Evolutionary conservation across 768 basidiomycete species (phyloP).

Genomic region (Hemileccinum impolitum): DNA sequence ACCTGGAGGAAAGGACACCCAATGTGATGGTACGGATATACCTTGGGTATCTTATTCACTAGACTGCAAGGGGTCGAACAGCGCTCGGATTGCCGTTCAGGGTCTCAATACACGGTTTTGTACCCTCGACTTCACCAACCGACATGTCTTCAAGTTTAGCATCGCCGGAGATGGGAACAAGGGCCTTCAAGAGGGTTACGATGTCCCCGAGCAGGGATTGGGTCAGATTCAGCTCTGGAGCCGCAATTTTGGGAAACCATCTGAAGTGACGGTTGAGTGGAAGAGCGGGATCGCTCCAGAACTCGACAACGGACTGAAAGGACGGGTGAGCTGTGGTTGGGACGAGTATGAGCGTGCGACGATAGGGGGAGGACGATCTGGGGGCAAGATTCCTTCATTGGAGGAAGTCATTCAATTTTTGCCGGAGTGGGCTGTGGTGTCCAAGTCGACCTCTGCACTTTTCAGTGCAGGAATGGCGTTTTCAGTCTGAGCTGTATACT

Average conservation of each 20-base stretch:
- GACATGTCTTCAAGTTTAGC: slow-evolving; percentile 39
- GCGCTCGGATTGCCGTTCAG: slow-evolving; percentile 47
- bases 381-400: slow-evolving; percentile 59
- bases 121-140: slow-evolving; percentile 52
- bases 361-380: slow-evolving; percentile 39
- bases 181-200: slow-evolving; percentile 42
- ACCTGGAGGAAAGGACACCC: slow-evolving; percentile 28
- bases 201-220: slow-evolving; percentile 34
- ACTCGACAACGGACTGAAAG: slow-evolving; percentile 25
- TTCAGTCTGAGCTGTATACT: slow-evolving; percentile 15
- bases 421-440: slow-evolving; percentile 65
- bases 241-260: slow-evolving; percentile 52
- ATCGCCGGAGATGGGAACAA: slow-evolving; percentile 36
- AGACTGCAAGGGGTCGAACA: slow-evolving; percentile 38
- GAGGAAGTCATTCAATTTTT: slow-evolving; percentile 64
- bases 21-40: not conserved
- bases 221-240: slow-evolving; percentile 55
- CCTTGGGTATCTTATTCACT: slow-evolving; percentile 46
- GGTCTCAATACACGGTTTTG: slow-evolving; percentile 66
- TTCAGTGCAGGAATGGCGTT: slow-evolving; percentile 45
- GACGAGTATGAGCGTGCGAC: slow-evolving; percentile 62
- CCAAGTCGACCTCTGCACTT: slow-evolving; percentile 53
- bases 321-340: slow-evolving; percentile 61
- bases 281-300: slow-evolving; percentile 17
- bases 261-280: slow-evolving; percentile 54